Base-by-base conservation (phyloP, 2,329 filamentous ascomycete genomes). In the Stromatinia cepivora region DNA sequence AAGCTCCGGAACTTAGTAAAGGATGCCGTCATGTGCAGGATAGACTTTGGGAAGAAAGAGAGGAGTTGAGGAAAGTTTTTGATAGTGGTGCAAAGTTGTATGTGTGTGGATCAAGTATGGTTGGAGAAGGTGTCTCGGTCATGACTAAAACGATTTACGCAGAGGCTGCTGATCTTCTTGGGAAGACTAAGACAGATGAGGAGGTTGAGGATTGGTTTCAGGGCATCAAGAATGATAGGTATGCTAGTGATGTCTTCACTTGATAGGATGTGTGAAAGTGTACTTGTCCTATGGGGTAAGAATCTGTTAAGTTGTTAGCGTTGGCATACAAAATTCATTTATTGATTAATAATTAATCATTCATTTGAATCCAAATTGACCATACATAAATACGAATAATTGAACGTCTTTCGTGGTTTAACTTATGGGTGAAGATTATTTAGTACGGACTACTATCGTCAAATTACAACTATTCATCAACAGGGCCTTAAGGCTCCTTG, bases 181-280 rank as follows among this genome's bases (percentile, higher is more conserved):
- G 66, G 22, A 64, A 68, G 31, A 28, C 25, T 31, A 68, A 68
- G 46, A 63, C 66, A 7, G 70, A 72, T 34, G 69, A 69, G 50
- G 70, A 72, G 25, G 59, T 70, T 20, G 59, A 68, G 52, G 61
- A 67, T 8, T 72, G 70, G 70, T 64, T 72, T n/a, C 36, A 64
- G 20, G n/a, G 25, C 17, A 36, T 65, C 17, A 70, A 69, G 25
- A 58, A 69, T 53, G 61, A 70, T 56, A 59, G 69, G 25, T 72
- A 69, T 59, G 66, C 70, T 25, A 69, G 64, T 48, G 70, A 72
- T 71, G 66, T 72, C 3, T 72, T 71, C 52, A 48, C 58, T 45
- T 69, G 31, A 50, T 48, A 31, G 9, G 13, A 11, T 52, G 10
- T 4, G 22, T 57, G 17, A 20, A 56, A 36, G 34, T 13, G 34